Conservation (phyloP, 2,329 filamentous ascomycete genomes). For the Colletotrichum noveboracense region DNA sequence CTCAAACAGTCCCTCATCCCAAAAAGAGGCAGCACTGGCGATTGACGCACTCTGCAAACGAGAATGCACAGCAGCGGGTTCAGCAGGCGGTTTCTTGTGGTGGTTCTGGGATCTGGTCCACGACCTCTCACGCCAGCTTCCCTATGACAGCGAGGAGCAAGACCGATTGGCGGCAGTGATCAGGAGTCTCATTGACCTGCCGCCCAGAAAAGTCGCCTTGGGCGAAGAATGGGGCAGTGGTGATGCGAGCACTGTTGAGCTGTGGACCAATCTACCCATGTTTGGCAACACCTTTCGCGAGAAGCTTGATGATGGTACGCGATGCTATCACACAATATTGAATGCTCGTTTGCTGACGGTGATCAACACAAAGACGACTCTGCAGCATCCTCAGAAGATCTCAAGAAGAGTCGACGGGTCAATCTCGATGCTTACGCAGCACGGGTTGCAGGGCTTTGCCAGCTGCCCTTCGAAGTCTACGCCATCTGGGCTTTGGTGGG, state of each 20-base stretch:
- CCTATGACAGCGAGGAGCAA: slow-evolving; percentile 21
- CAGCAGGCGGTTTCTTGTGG: slow-evolving; percentile 21
- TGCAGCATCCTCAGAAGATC: neutral
- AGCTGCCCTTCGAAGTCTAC: neutral
- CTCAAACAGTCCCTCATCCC: neutral
- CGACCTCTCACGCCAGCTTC: slow-evolving; percentile 24
- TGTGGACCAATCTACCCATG: neutral
- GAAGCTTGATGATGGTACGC: neutral
- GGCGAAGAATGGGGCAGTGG: neutral
- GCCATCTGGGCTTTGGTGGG: neutral
- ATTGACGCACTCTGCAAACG: neutral
- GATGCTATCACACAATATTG: fast-evolving
- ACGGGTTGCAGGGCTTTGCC: neutral
- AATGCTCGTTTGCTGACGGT: neutral
- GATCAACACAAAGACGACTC: fast-evolving
- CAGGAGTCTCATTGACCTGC: neutral
- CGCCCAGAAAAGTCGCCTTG: fast-evolving
- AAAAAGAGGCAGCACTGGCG: neutral
- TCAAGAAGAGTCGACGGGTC: neutral
- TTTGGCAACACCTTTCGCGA: neutral
- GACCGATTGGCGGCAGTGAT: neutral
- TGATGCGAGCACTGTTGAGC: neutral
- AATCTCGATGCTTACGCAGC: neutral
- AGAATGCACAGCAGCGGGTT: neutral
- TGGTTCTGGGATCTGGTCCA: slow-evolving; percentile 29